Percentiles rank a stretch among this genome's conserved stretches.
Evolutionary conservation across 352 stramenopile species (phyloP).

Genomic region (Peronospora tabacina): DNA sequence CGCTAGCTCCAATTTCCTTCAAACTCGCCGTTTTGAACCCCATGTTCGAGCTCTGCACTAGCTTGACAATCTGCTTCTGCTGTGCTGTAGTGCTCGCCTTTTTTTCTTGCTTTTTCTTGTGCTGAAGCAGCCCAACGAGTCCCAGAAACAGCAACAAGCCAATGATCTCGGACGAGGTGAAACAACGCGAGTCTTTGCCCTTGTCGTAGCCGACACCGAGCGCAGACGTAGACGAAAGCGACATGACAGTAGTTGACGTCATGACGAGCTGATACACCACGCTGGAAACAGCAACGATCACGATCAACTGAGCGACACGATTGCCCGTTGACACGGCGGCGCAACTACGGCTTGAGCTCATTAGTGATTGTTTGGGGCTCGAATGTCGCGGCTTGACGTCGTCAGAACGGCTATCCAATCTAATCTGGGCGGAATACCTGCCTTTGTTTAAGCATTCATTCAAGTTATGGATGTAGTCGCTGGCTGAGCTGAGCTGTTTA

Average conservation of each 20-base stretch:
- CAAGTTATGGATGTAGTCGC: too few species aligned
- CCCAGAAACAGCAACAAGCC: constrained; percentile 51
- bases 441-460: too few species aligned
- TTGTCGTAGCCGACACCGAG: constrained; percentile 16
- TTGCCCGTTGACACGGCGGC: constrained; percentile 39
- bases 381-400: too few species aligned
- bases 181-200: constrained; percentile 27
- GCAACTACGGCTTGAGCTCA: constrained; percentile 8
- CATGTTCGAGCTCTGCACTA: constrained; percentile 10
- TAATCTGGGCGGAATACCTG: too few species aligned
- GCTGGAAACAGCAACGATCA: constrained; percentile 43
- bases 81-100: constrained; percentile 12
- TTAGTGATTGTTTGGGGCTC: neutral
- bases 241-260: constrained; percentile 1
- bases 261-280: constrained; percentile 49
- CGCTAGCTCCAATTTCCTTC: neutral
- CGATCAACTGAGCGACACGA: constrained; percentile 54
- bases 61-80: constrained; percentile 22
- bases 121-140: constrained; percentile 54
- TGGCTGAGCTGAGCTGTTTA: constrained; percentile 5
- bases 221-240: constrained; percentile 8
- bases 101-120: constrained; percentile 36
- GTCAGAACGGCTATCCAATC: too few species aligned
- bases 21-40: constrained; percentile 4
- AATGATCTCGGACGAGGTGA: constrained; percentile 50